phyloP scores from a whole-genome alignment of 1,139 yeast species.

The Lodderomyces margitis region DNA sequence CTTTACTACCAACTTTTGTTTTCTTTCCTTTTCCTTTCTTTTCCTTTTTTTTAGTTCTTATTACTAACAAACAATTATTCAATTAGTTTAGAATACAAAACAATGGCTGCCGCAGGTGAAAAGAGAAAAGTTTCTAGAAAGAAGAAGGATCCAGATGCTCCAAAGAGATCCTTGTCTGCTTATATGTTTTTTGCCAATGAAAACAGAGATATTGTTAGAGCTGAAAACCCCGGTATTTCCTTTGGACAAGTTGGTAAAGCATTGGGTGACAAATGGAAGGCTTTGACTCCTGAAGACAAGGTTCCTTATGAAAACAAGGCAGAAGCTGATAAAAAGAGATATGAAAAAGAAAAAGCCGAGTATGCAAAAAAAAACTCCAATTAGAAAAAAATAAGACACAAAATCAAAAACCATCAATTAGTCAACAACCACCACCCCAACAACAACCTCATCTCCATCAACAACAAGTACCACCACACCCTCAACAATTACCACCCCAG shows the following conservation, averaged over 20 bases:
- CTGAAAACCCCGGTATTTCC: slow-evolving; percentile 91
- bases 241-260: slow-evolving; percentile 91
- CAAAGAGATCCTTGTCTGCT: slow-evolving; percentile 96
- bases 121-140: slow-evolving; percentile 50
- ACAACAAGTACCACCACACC: slow-evolving; percentile 1
- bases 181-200: slow-evolving; percentile 99
- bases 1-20: background rate
- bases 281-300: slow-evolving; percentile 76
- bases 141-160: slow-evolving; percentile 93
- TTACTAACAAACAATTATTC: background rate
- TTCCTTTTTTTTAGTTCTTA: background rate
- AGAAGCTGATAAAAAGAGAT: slow-evolving; percentile 93
- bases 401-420: slow-evolving; percentile 6
- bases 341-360: slow-evolving; percentile 92
- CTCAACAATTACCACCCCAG: slow-evolving; percentile 5
- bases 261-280: slow-evolving; percentile 97
- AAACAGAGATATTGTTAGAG: slow-evolving; percentile 90
- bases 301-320: slow-evolving; percentile 90
- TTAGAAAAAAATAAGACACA: slow-evolving; percentile 10
- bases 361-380: slow-evolving; percentile 54
- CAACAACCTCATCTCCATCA: slow-evolving; percentile 3
- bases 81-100: background rate
- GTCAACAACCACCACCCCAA: slow-evolving; percentile 5
- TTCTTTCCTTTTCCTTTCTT: background rate
- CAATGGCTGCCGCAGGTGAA: slow-evolving; percentile 30